Evolutionary conservation across 2,329 filamentous ascomycete species (phyloP).

Genomic region (Fusarium concolor): DNA sequence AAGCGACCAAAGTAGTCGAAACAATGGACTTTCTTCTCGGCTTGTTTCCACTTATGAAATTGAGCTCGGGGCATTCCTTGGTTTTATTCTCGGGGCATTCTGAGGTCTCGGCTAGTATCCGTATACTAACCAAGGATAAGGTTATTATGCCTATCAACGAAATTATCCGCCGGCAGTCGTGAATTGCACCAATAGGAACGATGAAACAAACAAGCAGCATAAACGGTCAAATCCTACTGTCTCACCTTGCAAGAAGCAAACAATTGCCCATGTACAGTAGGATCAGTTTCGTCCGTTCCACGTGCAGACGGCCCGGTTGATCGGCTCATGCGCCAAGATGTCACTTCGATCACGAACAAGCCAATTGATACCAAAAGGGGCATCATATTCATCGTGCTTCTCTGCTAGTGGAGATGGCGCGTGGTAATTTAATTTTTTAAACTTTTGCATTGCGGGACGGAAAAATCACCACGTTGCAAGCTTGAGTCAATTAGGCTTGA

Average conservation of each 20-base stretch:
- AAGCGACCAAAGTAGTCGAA: neutral
- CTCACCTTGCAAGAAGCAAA: neutral
- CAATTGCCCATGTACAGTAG: neutral
- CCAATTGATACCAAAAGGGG: no score
- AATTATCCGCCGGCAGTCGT: neutral
- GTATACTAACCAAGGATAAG: neutral
- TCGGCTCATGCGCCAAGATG: constrained; percentile 6
- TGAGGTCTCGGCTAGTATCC: neutral
- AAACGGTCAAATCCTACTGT: neutral
- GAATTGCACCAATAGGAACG: neutral
- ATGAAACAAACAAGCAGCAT: neutral
- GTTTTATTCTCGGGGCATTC: neutral
- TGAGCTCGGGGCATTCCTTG: no score
- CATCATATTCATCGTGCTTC: neutral
- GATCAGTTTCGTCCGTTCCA: neutral
- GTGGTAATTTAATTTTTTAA: neutral
- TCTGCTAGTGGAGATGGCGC: neutral
- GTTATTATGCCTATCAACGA: neutral
- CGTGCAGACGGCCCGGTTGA: neutral
- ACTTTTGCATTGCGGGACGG: constrained; percentile 5
- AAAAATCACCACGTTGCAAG: constrained; percentile 12
- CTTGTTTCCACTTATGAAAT: neutral
- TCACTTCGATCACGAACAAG: neutral
- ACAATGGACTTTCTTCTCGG: neutral
- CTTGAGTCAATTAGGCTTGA: constrained; percentile 1